Percentiles rank a stretch among this genome's conserved stretches.
Conservation (phyloP, 2,329 filamentous ascomycete genomes). For the Aspergillus sclerotialis region DNA sequence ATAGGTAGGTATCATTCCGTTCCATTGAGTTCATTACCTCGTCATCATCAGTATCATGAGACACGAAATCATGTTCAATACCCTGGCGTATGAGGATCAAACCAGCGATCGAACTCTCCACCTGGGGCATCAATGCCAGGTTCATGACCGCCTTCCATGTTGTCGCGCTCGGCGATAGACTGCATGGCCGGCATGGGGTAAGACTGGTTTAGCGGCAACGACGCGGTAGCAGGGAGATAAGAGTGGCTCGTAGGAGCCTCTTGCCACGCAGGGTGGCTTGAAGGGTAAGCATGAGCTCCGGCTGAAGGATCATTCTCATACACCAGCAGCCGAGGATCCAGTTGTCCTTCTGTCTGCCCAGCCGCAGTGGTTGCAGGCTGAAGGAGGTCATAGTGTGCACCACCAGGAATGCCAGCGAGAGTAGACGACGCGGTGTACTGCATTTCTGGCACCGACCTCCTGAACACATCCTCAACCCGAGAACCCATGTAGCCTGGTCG, state of each 20-base stretch:
- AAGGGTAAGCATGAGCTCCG: slow-evolving; percentile 10
- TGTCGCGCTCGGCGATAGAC: slow-evolving; percentile 27
- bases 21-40: slow-evolving; percentile 7
- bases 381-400: slow-evolving; percentile 37
- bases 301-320: slow-evolving; percentile 17
- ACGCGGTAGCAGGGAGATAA: slow-evolving; percentile 12
- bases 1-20: no score
- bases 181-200: slow-evolving; percentile 18
- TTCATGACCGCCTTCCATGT: slow-evolving; percentile 32
- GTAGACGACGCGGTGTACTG: slow-evolving; percentile 24
- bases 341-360: slow-evolving; percentile 22
- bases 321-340: slow-evolving; percentile 37
- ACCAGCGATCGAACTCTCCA: slow-evolving; percentile 43
- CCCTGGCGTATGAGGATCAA: slow-evolving; percentile 20
- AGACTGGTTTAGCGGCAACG: slow-evolving; percentile 10
- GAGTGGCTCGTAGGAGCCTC: slow-evolving; percentile 10
- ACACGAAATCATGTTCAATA: slow-evolving; percentile 6
- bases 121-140: slow-evolving; percentile 31
- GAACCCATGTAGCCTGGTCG: slow-evolving; percentile 33
- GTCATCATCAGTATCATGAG: slow-evolving; percentile 6
- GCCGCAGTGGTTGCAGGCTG: slow-evolving; percentile 23
- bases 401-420: slow-evolving; percentile 39
- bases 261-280: slow-evolving; percentile 15
- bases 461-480: slow-evolving; percentile 40
- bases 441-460: slow-evolving; percentile 23